Evolutionary conservation across 2,329 filamentous ascomycete genomes (phyloP).

Genomic region (Sporothrix mexicana): DNA sequence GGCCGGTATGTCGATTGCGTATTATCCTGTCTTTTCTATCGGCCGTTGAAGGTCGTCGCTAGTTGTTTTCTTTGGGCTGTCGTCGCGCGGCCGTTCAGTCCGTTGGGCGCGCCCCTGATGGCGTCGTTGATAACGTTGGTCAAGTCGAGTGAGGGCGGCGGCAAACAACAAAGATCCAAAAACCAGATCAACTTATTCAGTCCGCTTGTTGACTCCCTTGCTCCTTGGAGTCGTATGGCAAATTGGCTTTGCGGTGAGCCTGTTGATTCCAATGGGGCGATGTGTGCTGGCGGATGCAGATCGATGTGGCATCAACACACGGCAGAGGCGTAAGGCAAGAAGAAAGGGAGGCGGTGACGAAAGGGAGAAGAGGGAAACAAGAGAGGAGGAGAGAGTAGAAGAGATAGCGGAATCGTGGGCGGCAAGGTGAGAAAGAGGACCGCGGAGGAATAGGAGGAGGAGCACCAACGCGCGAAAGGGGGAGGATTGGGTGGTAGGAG

Average conservation of each 20-base stretch:
- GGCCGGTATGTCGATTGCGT: neutral
- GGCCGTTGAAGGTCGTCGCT: neutral
- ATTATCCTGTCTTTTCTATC: neutral
- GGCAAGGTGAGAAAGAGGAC: slow-evolving; percentile 17
- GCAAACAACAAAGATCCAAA: neutral
- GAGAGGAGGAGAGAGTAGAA: neutral
- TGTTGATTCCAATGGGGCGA: slow-evolving; percentile 4
- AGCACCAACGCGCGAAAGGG: slow-evolving; percentile 18
- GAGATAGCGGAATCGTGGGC: slow-evolving; percentile 24
- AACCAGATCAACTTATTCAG: neutral
- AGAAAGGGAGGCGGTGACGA: slow-evolving; percentile 9
- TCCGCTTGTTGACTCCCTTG: neutral
- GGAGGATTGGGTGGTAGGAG: neutral
- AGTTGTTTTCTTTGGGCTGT: slow-evolving; percentile 14
- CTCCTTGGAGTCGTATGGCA: neutral
- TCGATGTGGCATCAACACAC: slow-evolving; percentile 25
- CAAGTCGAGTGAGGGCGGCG: slow-evolving; percentile 7
- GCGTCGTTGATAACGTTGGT: neutral
- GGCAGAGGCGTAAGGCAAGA: slow-evolving; percentile 6
- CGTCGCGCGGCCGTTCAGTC: neutral
- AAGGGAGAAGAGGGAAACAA: neutral
- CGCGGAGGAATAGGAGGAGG: neutral
- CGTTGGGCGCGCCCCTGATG: slow-evolving; percentile 4
- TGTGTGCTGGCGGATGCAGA: slow-evolving; percentile 9
- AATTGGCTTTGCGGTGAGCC: neutral